These are phyloP conservation scores for Martensiomyces pterosporus DNA, from an alignment of 192 early-diverging fungal genomes.

Conservation along the genomic window DNA sequence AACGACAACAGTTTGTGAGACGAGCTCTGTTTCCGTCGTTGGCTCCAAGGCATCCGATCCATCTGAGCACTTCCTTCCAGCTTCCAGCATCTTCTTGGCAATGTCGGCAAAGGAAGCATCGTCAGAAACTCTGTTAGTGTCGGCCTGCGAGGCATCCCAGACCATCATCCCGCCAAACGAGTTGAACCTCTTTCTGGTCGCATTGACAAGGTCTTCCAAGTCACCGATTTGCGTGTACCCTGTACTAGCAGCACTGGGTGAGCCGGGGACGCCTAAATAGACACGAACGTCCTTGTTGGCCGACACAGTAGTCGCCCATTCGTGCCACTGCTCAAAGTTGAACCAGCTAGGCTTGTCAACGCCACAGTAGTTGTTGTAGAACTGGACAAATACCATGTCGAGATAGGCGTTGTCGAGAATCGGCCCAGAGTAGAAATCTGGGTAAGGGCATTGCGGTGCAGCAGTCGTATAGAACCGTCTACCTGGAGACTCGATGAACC, in stretches of 20 bases:
- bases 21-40: neutral
- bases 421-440: constrained; percentile 60
- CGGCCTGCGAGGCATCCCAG: constrained; percentile 71
- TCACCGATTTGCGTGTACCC: constrained; percentile 53
- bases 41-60: constrained; percentile 9
- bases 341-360: constrained; percentile 54
- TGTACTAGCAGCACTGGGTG: constrained; percentile 50
- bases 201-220: constrained; percentile 52
- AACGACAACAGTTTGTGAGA: neutral
- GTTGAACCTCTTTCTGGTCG: constrained; percentile 47
- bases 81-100: constrained; percentile 26
- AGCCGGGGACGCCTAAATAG: constrained; percentile 62
- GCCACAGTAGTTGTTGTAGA: constrained; percentile 79
- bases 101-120: constrained; percentile 20
- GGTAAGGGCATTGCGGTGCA: constrained; percentile 71
- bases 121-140: constrained; percentile 32
- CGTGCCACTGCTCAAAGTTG: constrained; percentile 73
- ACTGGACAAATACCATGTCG: constrained; percentile 74
- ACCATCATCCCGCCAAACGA: constrained; percentile 70
- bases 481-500: constrained; percentile 44
- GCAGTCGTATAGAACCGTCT: constrained; percentile 60
- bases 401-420: constrained; percentile 58
- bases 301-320: constrained; percentile 57
- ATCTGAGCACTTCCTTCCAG: constrained; percentile 30
- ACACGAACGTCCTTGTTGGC: constrained; percentile 61